Percentiles rank a stretch among this genome's conserved stretches.
These are phyloP conservation scores for Pythium dissimile DNA, from an alignment of 352 stramenopile species.

Conservation along the genomic window DNA sequence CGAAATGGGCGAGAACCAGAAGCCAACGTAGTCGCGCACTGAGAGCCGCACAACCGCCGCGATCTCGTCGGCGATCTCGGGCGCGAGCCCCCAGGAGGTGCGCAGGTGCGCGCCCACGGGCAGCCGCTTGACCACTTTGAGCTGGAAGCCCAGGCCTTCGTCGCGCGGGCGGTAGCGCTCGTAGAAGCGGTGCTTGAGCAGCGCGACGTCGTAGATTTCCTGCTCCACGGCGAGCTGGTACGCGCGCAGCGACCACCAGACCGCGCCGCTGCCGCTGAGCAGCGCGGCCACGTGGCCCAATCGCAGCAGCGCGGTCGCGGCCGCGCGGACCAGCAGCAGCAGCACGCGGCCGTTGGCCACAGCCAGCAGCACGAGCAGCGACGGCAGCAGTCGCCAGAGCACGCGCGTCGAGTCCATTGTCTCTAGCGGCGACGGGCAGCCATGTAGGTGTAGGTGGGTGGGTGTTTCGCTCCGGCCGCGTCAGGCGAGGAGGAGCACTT, in stretches of 20 bases:
- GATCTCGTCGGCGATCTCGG: slow-evolving; percentile 63
- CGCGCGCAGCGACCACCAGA: slow-evolving; percentile 62
- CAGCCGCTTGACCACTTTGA: slow-evolving; percentile 54
- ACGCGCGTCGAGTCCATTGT: background rate
- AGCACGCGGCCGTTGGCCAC: slow-evolving; percentile 9
- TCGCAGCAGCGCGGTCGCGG: slow-evolving; percentile 15
- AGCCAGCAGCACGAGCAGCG: slow-evolving; percentile 18
- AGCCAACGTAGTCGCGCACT: slow-evolving; percentile 58
- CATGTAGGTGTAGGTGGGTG: background rate
- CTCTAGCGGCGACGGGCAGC: background rate
- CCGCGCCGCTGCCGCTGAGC: slow-evolving; percentile 37
- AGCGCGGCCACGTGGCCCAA: slow-evolving; percentile 44
- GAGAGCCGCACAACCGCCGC: slow-evolving; percentile 39
- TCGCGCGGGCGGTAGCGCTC: slow-evolving; percentile 37
- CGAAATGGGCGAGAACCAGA: slow-evolving; percentile 68
- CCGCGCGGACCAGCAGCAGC: background rate
- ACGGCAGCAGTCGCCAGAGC: slow-evolving; percentile 25
- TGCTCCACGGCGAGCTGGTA: slow-evolving; percentile 64
- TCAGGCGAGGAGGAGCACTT: background rate
- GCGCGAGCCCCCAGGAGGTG: slow-evolving; percentile 50
- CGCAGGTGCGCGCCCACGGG: slow-evolving; percentile 57
- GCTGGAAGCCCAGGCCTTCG: slow-evolving; percentile 44
- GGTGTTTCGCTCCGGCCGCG: background rate
- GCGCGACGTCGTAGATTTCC: slow-evolving; percentile 49
- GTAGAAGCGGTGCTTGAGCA: slow-evolving; percentile 51